These are phyloP conservation scores for Xerocomus brunneocitrinus DNA, from an alignment of 768 basidiomycete species.

Conservation along the genomic window DNA sequence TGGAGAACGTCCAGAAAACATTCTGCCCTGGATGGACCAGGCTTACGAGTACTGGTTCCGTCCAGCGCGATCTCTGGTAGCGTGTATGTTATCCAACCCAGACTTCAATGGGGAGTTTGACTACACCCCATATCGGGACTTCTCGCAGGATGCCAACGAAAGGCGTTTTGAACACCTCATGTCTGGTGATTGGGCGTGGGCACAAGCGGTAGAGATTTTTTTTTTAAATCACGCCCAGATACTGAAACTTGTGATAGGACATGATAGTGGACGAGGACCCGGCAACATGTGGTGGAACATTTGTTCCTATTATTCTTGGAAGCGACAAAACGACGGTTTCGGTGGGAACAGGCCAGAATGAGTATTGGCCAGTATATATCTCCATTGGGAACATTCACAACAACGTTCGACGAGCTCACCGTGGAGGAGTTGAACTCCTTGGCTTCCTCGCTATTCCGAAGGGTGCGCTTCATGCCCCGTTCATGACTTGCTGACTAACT, in stretches of 20 bases:
- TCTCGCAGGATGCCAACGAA: background rate
- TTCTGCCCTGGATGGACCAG: no score
- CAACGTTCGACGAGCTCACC: slow-evolving; percentile 7
- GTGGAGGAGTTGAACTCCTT: slow-evolving; percentile 8
- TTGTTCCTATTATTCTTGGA: slow-evolving; percentile 14
- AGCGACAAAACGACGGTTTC: slow-evolving; percentile 18
- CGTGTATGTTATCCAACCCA: slow-evolving; percentile 6
- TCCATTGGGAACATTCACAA: slow-evolving; percentile 16
- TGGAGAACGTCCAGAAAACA: background rate
- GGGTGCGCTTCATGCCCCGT: background rate
- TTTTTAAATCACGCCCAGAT: background rate
- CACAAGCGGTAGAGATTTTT: background rate
- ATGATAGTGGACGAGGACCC: slow-evolving; percentile 14
- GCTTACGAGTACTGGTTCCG: background rate
- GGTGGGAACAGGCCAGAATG: slow-evolving; percentile 10
- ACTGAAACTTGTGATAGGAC: slow-evolving; percentile 16
- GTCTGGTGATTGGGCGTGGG: slow-evolving; percentile 12
- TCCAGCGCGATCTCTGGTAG: slow-evolving; percentile 4
- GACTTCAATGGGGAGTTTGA: background rate
- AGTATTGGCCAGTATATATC: slow-evolving; percentile 17
- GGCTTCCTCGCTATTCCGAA: slow-evolving; percentile 31
- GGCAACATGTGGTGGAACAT: slow-evolving; percentile 13
- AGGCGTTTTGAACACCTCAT: background rate
- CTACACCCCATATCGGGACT: slow-evolving; percentile 6
- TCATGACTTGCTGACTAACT: no score